Percentiles rank a stretch among this genome's conserved stretches.
These are phyloP conservation scores for Solanum aculeatissimum DNA, from an alignment of 305 asterid species.

Conservation along the genomic window DNA sequence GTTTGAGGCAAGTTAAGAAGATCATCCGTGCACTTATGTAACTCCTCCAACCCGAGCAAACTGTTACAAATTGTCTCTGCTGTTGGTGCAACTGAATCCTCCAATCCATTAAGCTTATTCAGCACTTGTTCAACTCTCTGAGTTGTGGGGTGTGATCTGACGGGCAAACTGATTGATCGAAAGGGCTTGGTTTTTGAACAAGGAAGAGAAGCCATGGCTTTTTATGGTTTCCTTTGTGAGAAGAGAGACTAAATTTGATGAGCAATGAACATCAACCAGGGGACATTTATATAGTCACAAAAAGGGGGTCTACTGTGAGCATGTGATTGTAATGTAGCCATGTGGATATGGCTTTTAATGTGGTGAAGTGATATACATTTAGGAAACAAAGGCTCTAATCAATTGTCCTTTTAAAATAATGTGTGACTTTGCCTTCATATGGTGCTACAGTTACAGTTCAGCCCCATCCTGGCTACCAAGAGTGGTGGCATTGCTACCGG, in stretches of 20 bases:
- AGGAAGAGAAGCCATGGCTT: neutral
- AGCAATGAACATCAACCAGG: neutral
- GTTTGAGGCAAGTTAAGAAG: neutral
- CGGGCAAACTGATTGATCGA: neutral
- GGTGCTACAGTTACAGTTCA: neutral
- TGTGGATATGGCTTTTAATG: neutral
- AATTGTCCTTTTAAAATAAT: neutral
- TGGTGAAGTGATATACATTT: neutral
- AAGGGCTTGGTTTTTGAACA: neutral
- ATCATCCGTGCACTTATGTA: neutral
- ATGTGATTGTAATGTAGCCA: neutral
- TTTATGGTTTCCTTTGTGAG: neutral
- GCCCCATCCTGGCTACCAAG: neutral
- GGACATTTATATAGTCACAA: neutral
- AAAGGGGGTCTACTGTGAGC: neutral
- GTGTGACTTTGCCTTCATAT: neutral
- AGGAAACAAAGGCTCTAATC: neutral
- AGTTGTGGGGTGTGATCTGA: constrained; percentile 1
- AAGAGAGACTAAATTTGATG: neutral
- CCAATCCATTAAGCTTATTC: constrained; percentile 1
- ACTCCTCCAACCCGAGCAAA: neutral
- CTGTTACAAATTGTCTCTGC: neutral
- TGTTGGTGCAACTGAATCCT: neutral
- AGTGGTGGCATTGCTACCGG: neutral
- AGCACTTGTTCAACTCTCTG: constrained; percentile 15